A percentile compares a stretch with the other conserved stretches of the same genome.
phyloP scores from a whole-genome alignment of 2,329 filamentous ascomycete genomes.

The Trichoderma sp. region DNA sequence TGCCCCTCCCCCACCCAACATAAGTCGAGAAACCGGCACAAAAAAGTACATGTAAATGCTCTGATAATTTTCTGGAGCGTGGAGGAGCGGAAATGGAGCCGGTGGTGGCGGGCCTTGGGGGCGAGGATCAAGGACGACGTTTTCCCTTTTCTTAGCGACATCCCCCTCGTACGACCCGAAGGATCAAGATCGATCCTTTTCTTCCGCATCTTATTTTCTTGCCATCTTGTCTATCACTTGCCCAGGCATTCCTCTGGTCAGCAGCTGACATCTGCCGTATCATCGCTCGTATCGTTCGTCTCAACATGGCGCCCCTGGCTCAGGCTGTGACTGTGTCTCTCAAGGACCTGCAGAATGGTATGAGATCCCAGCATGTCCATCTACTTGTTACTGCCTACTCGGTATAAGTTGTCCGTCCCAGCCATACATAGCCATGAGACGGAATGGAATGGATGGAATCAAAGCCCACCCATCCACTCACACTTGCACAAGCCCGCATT shows the following conservation, averaged over 20 bases:
- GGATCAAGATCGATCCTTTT: slow-evolving; percentile 13
- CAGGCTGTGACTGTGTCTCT: slow-evolving; percentile 61
- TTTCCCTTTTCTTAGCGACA: not conserved
- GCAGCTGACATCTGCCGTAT: slow-evolving; percentile 1
- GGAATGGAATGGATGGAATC: not conserved
- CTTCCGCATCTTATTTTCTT: not conserved
- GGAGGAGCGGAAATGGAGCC: slow-evolving; percentile 12
- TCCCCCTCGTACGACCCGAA: not conserved
- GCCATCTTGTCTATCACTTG: not conserved
- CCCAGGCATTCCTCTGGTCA: slow-evolving; percentile 1
- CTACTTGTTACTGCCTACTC: slow-evolving; percentile 2
- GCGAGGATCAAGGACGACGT: not conserved
- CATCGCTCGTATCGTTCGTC: not conserved
- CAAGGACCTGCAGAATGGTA: slow-evolving; percentile 59
- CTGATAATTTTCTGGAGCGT: not conserved
- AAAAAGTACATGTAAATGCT: not conserved
- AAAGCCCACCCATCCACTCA: not conserved
- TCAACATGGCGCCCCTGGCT: slow-evolving; percentile 43
- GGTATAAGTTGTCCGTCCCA: not conserved
- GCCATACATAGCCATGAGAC: not conserved
- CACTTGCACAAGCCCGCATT: not conserved
- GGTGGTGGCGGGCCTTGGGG: not conserved
- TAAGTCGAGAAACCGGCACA: not conserved
- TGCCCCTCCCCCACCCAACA: slow-evolving; percentile 10
- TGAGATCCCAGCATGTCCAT: slow-evolving; percentile 20